Evolutionary conservation across 2,329 filamentous ascomycete genomes (phyloP), one percentile per base, ranked within the genome.

Genomic region (Pseudopyricularia javanii): DNA sequence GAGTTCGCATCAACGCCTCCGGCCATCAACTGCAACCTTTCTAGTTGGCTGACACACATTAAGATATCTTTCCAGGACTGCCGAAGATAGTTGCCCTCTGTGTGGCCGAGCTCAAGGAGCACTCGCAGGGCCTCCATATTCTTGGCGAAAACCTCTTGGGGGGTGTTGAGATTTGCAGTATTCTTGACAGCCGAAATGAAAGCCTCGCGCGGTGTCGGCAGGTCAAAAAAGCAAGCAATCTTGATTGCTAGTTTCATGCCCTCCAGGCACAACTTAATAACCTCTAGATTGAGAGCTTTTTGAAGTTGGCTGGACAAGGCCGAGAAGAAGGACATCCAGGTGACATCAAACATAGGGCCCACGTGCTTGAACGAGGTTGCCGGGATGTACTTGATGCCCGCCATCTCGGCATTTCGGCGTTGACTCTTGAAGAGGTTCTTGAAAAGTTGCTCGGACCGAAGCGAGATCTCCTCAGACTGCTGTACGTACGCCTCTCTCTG

Each of bases 321-420:
- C 5, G 91, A 97, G 62, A 98, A 86, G 67, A 96, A 94, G 9
- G 91, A 95, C 91, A 97, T 98, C 93, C 93, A 98, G 0, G 90
- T 94, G 24, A 95, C 90, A 61, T 95, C 91, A 63, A 98, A 97
- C 93, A 98, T 98, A 1, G 93, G 90, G 0, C 93, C 93, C 50
- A 96, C 87, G 66, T 98, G 93, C 61, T 89, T 91, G 65, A 89
- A 91, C 0, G 91, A 97, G 1, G 89, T 93, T 3, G 93, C 93
- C 1, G 89, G 87, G 53, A 98, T 94, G 67, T 93, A 98, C 73
- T 83, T 69, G 75, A 84, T 61, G 67, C 82, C 70, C 64, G 78
- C 65, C 59, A 86, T 85, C 43, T 86, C 72, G 2, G 88, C 82
- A 55, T 88, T 93, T 61, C 83, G 85, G 50, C 88, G 83, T 67